These are phyloP conservation scores for Ascochyta clinopodiicola DNA, from an alignment of 2,329 filamentous ascomycete genomes.

Conservation along the genomic window DNA sequence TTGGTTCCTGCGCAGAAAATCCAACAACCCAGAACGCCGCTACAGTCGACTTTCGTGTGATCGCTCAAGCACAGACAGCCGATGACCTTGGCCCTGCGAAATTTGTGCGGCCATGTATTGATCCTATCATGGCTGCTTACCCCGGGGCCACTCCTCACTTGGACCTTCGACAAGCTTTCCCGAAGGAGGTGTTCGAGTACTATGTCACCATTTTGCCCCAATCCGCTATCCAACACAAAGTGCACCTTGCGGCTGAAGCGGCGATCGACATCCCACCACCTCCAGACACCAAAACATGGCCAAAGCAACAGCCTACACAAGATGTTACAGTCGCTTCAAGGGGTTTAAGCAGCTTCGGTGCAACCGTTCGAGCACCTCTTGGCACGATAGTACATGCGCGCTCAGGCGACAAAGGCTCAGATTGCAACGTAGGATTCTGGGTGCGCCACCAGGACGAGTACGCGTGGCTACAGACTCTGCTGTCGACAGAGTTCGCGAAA, in stretches of 20 bases:
- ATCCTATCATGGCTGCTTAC: conserved; percentile 54
- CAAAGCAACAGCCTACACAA: conserved; percentile 46
- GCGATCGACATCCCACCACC: conserved; percentile 44
- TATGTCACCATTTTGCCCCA: conserved; percentile 49
- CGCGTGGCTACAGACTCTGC: conserved; percentile 39
- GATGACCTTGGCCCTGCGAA: conserved; percentile 41
- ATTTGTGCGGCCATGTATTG: conserved; percentile 51
- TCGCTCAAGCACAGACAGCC: conserved; percentile 54
- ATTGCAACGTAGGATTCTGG: conserved; percentile 49
- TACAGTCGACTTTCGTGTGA: conserved; percentile 57
- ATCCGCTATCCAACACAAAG: conserved; percentile 29
- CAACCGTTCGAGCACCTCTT: conserved; percentile 45
- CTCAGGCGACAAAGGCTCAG: conserved; percentile 49
- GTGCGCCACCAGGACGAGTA: conserved; percentile 43
- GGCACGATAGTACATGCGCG: conserved; percentile 55
- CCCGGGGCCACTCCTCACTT: conserved; percentile 53
- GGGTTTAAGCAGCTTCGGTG: conserved; percentile 28
- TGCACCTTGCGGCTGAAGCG: conserved; percentile 39
- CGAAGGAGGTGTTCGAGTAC: conserved; percentile 51
- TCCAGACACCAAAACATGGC: conserved; percentile 36
- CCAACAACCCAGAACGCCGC: conserved; percentile 55
- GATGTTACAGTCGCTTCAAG: background rate
- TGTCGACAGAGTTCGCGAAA: conserved; percentile 36
- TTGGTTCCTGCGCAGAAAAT: conserved; percentile 49
- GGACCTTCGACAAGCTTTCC: conserved; percentile 49